A percentile compares a stretch with the other conserved stretches of the same genome.
Evolutionary conservation across 306 rosid species (phyloP).

Genomic region (Acacia melanoxylon): DNA sequence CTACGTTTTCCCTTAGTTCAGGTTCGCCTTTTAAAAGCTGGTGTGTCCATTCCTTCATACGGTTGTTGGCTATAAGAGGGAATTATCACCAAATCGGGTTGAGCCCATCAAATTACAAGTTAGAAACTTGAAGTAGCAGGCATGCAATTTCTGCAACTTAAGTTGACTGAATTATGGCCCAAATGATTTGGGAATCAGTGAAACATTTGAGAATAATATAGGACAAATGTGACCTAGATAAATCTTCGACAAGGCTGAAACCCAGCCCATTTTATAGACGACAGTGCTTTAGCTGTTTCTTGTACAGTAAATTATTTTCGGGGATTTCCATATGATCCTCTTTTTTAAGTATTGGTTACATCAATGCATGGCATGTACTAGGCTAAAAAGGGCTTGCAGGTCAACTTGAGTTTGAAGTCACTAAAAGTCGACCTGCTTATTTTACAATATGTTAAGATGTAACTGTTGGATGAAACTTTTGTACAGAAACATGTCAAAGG

Average conservation of each 20-base stretch:
- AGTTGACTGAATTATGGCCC: neutral
- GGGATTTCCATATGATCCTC: neutral
- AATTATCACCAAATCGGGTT: neutral
- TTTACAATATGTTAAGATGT: constrained; percentile 8
- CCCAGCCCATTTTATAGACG: neutral
- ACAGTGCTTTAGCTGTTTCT: neutral
- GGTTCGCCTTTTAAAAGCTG: neutral
- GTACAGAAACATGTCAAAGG: constrained; percentile 1
- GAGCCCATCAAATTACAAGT: neutral
- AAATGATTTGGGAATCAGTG: neutral
- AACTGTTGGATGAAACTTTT: constrained; percentile 20
- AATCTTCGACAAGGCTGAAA: neutral
- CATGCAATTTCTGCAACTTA: neutral
- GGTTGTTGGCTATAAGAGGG: neutral
- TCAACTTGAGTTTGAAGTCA: neutral
- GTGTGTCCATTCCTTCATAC: neutral
- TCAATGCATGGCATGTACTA: neutral
- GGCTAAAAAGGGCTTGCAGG: neutral
- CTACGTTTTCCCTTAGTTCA: neutral
- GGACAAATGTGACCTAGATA: neutral
- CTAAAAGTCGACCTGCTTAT: neutral
- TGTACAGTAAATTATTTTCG: neutral
- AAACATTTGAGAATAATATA: neutral
- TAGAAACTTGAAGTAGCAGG: neutral
- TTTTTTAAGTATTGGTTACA: neutral